Conservation (phyloP, 208 protist species). For the Porcisia hertigi region DNA sequence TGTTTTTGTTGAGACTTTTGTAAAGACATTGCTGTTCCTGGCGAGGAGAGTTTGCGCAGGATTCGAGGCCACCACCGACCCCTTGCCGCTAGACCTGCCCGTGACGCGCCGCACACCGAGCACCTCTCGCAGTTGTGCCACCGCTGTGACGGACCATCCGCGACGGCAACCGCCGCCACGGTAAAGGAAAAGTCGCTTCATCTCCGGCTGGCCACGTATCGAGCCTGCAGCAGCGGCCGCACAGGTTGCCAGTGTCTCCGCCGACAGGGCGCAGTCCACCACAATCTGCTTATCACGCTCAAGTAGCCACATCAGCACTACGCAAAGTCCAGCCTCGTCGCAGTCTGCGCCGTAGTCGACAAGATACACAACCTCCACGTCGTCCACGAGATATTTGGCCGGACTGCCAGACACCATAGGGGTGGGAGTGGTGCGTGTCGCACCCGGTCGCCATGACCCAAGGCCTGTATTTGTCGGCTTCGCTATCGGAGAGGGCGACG, state of each 20-base stretch:
- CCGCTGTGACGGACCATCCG: constrained; percentile 25
- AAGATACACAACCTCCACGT: constrained; percentile 25
- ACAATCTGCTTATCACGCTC: constrained; percentile 30
- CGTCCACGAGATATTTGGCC: constrained; percentile 12
- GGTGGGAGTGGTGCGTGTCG: background rate
- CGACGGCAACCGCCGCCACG: constrained; percentile 22
- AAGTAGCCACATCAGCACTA: constrained; percentile 25
- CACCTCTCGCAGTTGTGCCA: constrained; percentile 25
- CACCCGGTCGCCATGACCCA: constrained; percentile 1
- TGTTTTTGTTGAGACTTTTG: background rate
- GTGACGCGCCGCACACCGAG: constrained; percentile 19
- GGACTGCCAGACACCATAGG: background rate
- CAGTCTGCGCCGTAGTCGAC: background rate
- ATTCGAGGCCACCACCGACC: background rate
- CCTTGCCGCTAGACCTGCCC: background rate
- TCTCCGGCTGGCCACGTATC: constrained; percentile 16
- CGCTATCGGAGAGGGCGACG: background rate
- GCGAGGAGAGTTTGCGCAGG: background rate
- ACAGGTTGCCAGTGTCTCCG: constrained; percentile 22
- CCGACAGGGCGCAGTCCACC: constrained; percentile 20
- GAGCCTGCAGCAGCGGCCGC: constrained; percentile 17
- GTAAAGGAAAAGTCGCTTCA: constrained; percentile 28
- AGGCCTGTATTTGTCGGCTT: background rate
- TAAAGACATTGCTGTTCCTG: constrained; percentile 1
- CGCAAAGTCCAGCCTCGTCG: constrained; percentile 18